phyloP scores from a whole-genome alignment of 169 alveolate species.

The Eimeria sp. region DNA sequence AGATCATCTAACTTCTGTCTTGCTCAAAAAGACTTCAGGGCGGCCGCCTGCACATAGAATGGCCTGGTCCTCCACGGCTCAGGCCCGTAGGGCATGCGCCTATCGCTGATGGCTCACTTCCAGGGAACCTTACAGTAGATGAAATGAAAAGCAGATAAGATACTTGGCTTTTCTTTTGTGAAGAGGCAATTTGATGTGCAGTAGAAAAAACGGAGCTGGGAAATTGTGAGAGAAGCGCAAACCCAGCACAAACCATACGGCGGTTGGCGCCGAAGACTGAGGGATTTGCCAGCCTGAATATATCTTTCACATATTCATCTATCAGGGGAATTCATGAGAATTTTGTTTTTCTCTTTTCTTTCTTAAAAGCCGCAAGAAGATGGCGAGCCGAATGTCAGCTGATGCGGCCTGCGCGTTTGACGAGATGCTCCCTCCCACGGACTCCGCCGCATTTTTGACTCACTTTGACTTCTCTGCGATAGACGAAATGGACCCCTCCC shows the following conservation, averaged over 20 bases:
- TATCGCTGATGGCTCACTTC: conserved; percentile 27
- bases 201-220: background rate
- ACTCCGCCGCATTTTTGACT: conserved; percentile 68
- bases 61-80: conserved; percentile 59
- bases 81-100: conserved; percentile 57
- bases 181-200: background rate
- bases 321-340: conserved; percentile 11
- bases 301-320: background rate
- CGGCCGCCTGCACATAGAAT: background rate
- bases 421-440: conserved; percentile 70
- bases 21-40: background rate
- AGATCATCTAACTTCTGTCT: background rate
- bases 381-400: conserved; percentile 49
- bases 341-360: background rate
- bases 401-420: conserved; percentile 76
- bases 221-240: conserved; percentile 6
- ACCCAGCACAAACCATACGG: conserved; percentile 13
- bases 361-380: conserved; percentile 2
- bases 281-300: background rate
- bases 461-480: conserved; percentile 93
- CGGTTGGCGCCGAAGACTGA: background rate
- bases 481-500: conserved; percentile 96
- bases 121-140: background rate
- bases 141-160: background rate
- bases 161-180: background rate